Conservation (phyloP, 2,329 filamentous ascomycete species). For the Fusarium mangiferae region DNA sequence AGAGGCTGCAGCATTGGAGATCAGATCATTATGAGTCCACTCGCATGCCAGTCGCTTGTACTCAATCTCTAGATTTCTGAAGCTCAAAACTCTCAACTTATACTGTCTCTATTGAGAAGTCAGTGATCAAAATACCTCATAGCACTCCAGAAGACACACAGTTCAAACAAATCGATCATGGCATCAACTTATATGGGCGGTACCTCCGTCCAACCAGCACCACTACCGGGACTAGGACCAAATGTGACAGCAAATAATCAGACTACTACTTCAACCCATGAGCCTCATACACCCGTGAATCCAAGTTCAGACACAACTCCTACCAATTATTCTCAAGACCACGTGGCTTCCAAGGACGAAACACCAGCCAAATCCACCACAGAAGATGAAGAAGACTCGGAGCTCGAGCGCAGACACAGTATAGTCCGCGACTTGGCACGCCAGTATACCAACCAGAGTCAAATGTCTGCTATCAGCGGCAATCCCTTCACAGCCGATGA, state of each 20-base stretch:
- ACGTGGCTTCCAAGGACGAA: not conserved
- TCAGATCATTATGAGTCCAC: not conserved
- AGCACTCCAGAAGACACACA: not conserved
- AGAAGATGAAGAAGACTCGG: conserved; percentile 52
- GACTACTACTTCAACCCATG: not conserved
- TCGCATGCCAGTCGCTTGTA: no score
- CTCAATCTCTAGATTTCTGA: not conserved
- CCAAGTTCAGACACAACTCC: conserved; percentile 1
- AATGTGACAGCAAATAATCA: not conserved
- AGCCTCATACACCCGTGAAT: not conserved
- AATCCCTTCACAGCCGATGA: conserved; percentile 47
- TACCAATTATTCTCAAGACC: not conserved
- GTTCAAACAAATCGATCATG: not conserved
- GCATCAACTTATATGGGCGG: conserved; percentile 5
- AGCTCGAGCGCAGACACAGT: conserved; percentile 42
- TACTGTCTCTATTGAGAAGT: fast-evolving
- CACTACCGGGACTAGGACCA: not conserved
- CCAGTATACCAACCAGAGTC: conserved; percentile 61
- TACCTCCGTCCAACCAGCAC: not conserved
- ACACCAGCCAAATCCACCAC: not conserved
- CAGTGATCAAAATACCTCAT: not conserved
- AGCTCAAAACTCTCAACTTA: not conserved
- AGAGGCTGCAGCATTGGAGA: no score
- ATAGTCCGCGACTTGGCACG: conserved; percentile 63
- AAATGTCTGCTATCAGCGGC: conserved; percentile 55